Conservation (phyloP, 1,284 basidiomycete genomes). For the Chiua sp. region DNA sequence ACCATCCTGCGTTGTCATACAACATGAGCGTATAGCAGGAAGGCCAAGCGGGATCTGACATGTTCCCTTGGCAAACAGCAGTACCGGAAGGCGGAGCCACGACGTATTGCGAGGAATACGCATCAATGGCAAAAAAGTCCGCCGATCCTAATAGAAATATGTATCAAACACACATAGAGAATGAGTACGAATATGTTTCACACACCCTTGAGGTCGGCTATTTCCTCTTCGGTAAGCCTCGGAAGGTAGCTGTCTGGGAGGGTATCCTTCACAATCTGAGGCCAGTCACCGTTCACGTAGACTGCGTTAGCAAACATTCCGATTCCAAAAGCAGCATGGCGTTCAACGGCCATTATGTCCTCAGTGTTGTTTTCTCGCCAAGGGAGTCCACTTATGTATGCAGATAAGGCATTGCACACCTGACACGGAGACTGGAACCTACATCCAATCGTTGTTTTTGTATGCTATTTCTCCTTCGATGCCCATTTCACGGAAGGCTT, state of each 20-base stretch:
- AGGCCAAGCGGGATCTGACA: conserved; percentile 50
- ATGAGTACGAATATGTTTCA: no score
- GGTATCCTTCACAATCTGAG: conserved; percentile 49
- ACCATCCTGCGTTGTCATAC: conserved; percentile 50
- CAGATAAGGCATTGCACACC: background rate
- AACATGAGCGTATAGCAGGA: conserved; percentile 43
- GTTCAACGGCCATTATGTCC: conserved; percentile 48
- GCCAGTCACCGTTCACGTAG: conserved; percentile 53
- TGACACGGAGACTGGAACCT: conserved; percentile 12
- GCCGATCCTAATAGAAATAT: conserved; percentile 41
- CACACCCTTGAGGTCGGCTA: conserved; percentile 45
- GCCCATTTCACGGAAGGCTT: conserved; percentile 50
- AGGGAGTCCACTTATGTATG: conserved; percentile 42
- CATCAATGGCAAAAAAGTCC: conserved; percentile 55
- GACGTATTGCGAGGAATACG: conserved; percentile 47
- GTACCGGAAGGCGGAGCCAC: conserved; percentile 47
- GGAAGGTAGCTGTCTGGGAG: conserved; percentile 48
- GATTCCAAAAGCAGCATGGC: conserved; percentile 52
- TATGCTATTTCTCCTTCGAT: conserved; percentile 53
- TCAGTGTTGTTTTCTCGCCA: conserved; percentile 51
- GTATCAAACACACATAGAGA: no score
- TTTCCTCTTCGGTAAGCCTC: conserved; percentile 49
- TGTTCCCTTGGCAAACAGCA: conserved; percentile 44
- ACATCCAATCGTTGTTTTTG: conserved; percentile 56
- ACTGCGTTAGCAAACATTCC: conserved; percentile 51